Evolutionary conservation across 306 rosid species (phyloP).

Genomic region (Pachyrhizus erosus): DNA sequence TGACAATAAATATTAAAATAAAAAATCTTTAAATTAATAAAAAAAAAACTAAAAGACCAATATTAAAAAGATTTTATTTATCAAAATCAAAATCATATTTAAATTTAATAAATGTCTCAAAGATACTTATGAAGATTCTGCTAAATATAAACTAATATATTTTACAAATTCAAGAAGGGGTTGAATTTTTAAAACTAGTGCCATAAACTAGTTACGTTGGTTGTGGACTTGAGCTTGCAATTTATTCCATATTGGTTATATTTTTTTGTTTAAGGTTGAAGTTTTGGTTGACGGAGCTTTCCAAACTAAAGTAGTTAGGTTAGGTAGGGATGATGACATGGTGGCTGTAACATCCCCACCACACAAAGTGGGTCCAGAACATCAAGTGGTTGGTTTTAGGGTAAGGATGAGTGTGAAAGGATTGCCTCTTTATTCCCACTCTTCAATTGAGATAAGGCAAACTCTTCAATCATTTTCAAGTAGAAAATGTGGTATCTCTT

Average conservation of each 20-base stretch:
- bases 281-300: conserved; percentile 33
- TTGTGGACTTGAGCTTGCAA: conserved; percentile 27
- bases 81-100: too few species aligned
- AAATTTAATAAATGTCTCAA: background rate
- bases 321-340: conserved; percentile 66
- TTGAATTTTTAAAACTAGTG: too few species aligned
- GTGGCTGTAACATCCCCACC: conserved; percentile 44
- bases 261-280: conserved; percentile 28
- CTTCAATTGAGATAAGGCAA: conserved; percentile 25
- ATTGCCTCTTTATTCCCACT: conserved; percentile 34
- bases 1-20: too few species aligned
- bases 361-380: conserved; percentile 44
- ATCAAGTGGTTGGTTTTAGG: conserved; percentile 41
- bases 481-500: conserved; percentile 13
- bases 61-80: too few species aligned
- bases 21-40: too few species aligned
- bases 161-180: background rate
- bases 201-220: background rate
- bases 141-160: background rate
- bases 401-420: conserved; percentile 36
- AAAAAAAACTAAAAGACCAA: too few species aligned
- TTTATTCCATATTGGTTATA: background rate
- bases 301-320: conserved; percentile 58
- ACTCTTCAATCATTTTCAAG: conserved; percentile 24
- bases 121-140: background rate